Base-by-base conservation (phyloP, 257 asterid species). In the Parsonsia alboflavescens region DNA sequence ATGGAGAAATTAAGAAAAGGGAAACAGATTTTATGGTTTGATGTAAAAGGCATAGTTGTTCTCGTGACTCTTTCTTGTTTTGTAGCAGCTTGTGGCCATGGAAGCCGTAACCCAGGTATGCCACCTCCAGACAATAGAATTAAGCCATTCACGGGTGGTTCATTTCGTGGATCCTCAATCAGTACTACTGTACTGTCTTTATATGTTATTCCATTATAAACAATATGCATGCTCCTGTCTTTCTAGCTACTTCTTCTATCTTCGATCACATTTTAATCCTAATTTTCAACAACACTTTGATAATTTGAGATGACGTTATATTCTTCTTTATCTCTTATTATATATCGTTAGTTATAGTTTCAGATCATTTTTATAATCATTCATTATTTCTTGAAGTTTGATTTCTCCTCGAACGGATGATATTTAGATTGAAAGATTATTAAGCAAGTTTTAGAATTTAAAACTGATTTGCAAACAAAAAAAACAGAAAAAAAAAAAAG, bases 31-130 rank as follows among this genome's bases (percentile, higher is more conserved):
- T 75, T 65, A 71, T 70, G 71, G 67, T 70, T 71, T 42, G 81
- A 48, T 65, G 83, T 64, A 67, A 83, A 82, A 64, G 72, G 22
- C 50, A 41, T 62, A 56, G 73, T 64, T 30, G 50, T 53, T 82
- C 96, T 76, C 96, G 93, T 89, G 96, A 89, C 80, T 78, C 82
- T 77, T 26, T 56, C 33, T 86, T 89, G 93, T 89, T 84, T 81
- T 52, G 82, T 85, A 85, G 91, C 79, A 71, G 63, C 76, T 76
- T 85, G 90, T 85, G 88, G 85, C 85, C 77, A 82, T 68, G 75
- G 64, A 81, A 73, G 62, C 7, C 11, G 66, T 50, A 72, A 26
- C 39, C 39, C 39, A 33, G 1, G 39, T 33, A 33, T 33, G 39
- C 11, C 45, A n/a, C 69, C 56, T 64, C 66, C 72, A 71, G 76